These are phyloP conservation scores for Stropharia rugosoannulata DNA, from an alignment of 768 basidiomycete species.

Conservation along the genomic window DNA sequence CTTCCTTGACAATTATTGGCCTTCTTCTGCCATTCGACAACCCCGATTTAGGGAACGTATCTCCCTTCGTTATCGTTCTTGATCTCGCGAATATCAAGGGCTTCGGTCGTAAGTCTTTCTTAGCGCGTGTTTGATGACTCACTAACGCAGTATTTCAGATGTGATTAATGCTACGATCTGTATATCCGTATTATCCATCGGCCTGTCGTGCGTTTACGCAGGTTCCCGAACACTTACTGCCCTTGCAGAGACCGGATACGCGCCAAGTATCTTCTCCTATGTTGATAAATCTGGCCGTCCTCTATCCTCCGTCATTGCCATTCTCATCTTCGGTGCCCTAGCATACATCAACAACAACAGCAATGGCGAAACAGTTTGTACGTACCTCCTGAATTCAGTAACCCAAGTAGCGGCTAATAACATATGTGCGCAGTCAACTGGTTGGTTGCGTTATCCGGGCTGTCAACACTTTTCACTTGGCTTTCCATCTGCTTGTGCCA, in stretches of 20 bases:
- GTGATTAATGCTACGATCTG: conserved; percentile 45
- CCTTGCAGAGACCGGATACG: conserved; percentile 46
- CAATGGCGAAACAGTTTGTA: conserved; percentile 39
- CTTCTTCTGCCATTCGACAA: conserved; percentile 37
- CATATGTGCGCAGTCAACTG: conserved; percentile 31
- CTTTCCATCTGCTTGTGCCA: conserved; percentile 46
- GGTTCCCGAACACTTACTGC: conserved; percentile 45
- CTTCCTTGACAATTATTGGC: conserved; percentile 43
- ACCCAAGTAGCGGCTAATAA: not conserved
- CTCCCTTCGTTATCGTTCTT: conserved; percentile 45
- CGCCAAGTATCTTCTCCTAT: conserved; percentile 42
- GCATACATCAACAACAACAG: conserved; percentile 38
- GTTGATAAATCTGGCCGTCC: conserved; percentile 49
- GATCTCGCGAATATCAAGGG: conserved; percentile 40
- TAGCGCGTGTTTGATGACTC: not conserved
- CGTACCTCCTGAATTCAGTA: conserved; percentile 9
- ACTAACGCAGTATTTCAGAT: conserved; percentile 17
- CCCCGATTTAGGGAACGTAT: conserved; percentile 37
- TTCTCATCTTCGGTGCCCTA: conserved; percentile 36
- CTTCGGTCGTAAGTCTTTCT: conserved; percentile 32
- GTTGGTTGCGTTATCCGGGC: conserved; percentile 45
- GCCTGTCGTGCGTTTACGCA: conserved; percentile 44
- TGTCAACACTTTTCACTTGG: conserved; percentile 48
- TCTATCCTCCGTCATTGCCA: conserved; percentile 36
- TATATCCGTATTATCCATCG: conserved; percentile 45